Conservation (phyloP, 352 stramenopile species). For the Phytopythium cucurbitacearum region DNA sequence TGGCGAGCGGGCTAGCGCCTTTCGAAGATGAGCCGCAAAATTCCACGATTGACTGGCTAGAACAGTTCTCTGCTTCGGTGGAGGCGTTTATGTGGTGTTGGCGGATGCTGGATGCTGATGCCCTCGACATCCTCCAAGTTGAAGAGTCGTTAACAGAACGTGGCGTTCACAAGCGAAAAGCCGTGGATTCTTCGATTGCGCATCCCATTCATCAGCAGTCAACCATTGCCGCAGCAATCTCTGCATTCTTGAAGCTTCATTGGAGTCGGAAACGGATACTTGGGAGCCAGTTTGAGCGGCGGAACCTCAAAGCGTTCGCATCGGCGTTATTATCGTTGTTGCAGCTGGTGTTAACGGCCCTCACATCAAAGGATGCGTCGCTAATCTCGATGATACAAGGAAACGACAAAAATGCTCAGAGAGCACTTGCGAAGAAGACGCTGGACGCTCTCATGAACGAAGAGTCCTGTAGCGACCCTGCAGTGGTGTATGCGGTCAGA, state of each 20-base stretch:
- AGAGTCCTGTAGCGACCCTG: too few relatives aligned
- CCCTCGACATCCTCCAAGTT: conserved; percentile 12
- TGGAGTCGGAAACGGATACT: too few relatives aligned
- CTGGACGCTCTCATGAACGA: too few relatives aligned
- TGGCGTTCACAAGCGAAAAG: conserved; percentile 1
- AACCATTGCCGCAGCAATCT: neutral
- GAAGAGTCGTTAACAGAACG: neutral
- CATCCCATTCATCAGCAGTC: neutral
- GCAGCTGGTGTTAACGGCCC: too few relatives aligned
- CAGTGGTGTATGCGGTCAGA: too few relatives aligned
- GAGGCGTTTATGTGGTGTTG: conserved; percentile 57
- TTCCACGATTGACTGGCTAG: conserved; percentile 46
- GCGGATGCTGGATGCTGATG: conserved; percentile 34
- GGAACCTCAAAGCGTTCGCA: too few relatives aligned
- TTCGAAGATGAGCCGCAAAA: neutral
- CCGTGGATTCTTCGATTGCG: neutral
- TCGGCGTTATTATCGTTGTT: too few relatives aligned
- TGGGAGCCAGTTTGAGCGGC: too few relatives aligned
- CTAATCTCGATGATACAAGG: too few relatives aligned
- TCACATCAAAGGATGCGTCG: too few relatives aligned
- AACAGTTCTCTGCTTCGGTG: conserved; percentile 54
- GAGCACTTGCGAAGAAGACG: too few relatives aligned
- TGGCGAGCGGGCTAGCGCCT: conserved; percentile 20
- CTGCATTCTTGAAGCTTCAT: conserved; percentile 2
- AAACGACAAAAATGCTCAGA: too few relatives aligned